phyloP scores from a whole-genome alignment of 805 yeast genomes.

The Cyberlindnera mycetangii region DNA sequence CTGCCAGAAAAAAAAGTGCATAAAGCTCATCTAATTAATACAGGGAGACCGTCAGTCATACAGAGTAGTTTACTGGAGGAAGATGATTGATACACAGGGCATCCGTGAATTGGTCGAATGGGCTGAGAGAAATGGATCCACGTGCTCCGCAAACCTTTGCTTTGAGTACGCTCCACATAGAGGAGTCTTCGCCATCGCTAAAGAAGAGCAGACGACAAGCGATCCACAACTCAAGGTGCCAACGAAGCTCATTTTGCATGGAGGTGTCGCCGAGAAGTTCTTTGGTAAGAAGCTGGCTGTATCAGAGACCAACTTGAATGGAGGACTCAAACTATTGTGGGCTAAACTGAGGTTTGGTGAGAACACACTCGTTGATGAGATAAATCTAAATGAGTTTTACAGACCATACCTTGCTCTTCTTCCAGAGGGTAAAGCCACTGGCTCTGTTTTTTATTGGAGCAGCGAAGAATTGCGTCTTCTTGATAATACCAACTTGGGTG shows the following conservation, averaged over 20 bases:
- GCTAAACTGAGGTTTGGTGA: constrained; percentile 41
- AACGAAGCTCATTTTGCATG: constrained; percentile 28
- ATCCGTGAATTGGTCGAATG: constrained; percentile 25
- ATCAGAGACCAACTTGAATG: constrained; percentile 29
- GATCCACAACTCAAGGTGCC: constrained; percentile 32
- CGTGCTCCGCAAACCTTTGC: constrained; percentile 31
- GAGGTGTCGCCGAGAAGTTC: constrained; percentile 22
- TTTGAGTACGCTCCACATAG: constrained; percentile 32
- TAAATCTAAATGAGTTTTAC: constrained; percentile 31
- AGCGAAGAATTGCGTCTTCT: constrained; percentile 48
- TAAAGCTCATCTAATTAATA: too few relatives aligned
- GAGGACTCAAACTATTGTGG: constrained; percentile 36
- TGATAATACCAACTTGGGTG: constrained; percentile 64
- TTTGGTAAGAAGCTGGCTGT: constrained; percentile 21
- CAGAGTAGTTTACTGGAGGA: too few relatives aligned
- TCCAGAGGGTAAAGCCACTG: constrained; percentile 41
- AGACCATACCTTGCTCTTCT: constrained; percentile 48
- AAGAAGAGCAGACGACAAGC: constrained; percentile 17
- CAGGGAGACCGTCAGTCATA: too few relatives aligned
- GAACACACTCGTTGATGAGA: constrained; percentile 9
- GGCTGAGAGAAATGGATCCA: constrained; percentile 39
- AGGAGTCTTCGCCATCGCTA: constrained; percentile 36
- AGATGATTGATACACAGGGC: neutral
- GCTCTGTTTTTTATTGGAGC: constrained; percentile 63
- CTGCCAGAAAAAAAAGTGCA: too few relatives aligned